phyloP scores from a whole-genome alignment of 768 basidiomycete genomes.

The Lentinula guzmanii region DNA sequence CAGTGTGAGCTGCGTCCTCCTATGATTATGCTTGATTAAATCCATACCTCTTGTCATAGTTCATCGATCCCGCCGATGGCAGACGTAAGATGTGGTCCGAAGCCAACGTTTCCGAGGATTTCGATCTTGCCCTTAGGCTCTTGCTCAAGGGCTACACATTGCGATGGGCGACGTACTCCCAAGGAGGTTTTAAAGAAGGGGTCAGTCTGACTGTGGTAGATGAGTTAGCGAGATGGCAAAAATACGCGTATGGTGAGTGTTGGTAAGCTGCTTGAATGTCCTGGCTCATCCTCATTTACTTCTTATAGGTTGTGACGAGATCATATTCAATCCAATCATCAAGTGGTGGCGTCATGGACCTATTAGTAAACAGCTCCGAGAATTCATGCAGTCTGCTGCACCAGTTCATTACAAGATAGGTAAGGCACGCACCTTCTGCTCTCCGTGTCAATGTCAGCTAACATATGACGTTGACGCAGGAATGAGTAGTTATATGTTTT shows the following conservation, averaged over 20 bases:
- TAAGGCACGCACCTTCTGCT: constrained; percentile 37
- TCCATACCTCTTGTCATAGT: constrained; percentile 19
- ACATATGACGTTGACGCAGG: not conserved
- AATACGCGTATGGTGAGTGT: constrained; percentile 48
- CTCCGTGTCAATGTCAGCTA: not conserved
- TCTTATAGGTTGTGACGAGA: constrained; percentile 54
- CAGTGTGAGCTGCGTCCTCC: constrained; percentile 19
- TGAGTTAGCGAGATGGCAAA: constrained; percentile 89
- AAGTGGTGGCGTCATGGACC: constrained; percentile 75
- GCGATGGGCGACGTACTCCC: constrained; percentile 79
- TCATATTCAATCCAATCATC: constrained; percentile 80
- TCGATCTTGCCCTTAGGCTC: constrained; percentile 68
- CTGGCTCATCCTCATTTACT: not conserved
- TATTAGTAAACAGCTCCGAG: constrained; percentile 67
- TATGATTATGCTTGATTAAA: too few relatives aligned
- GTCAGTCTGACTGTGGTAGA: constrained; percentile 83
- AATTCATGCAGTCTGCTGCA: constrained; percentile 69
- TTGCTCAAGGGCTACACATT: constrained; percentile 68
- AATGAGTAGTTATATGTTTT: constrained; percentile 30
- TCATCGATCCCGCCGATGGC: constrained; percentile 58
- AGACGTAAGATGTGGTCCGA: constrained; percentile 70
- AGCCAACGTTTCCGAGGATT: constrained; percentile 76
- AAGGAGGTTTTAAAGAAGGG: constrained; percentile 86
- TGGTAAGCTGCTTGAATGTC: not conserved
- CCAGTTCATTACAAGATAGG: constrained; percentile 80